Evolutionary conservation across 1,139 yeast species (phyloP), one percentile per base, ranked within the genome.

Genomic region (Saccharomycopsis hybrid): DNA sequence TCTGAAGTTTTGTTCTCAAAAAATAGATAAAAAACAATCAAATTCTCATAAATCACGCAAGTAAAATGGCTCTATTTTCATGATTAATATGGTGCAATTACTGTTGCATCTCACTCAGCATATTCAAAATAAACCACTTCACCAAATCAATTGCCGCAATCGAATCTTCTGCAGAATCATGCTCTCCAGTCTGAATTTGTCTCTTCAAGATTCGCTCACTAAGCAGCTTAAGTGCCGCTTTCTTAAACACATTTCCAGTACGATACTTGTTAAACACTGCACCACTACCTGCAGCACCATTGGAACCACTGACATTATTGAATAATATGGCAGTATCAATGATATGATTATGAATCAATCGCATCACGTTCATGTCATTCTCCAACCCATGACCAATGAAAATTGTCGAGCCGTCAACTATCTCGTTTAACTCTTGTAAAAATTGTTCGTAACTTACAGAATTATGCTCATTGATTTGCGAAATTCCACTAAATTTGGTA

Each of bases 371-470:
- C 62, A 92, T 66, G 66, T 92, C 98, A 63, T 92, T 92, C 60
- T 92, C 97, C 43, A 92, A 71, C 0, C 97, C 97, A 65, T 92
- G 98, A 0, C 98, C 98, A 3, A 92, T 73, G 1, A 92, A 62
- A 27, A 92, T 80, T 1, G 96, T 89, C 25, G 71, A 61, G 57
- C 83, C 83, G 3, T 89, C 74, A 51, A 78, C 66, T 3, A 75
- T 70, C 1, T 75, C 64, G 2, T 32, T 13, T 27, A 80, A 62
- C 38, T 64, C 61, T 9, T 70, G 64, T 53, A 83, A 70, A 59
- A 80, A 77, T 44, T 80, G 79, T 11, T 78, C 77, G 60, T 85
- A 84, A 0, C 78, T 64, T 44, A 83, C 61, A 0, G 95, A 78
- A 27, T 73, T 74, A 0, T 67, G 68, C 9, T 63, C 66, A 3